Percentiles rank a stretch among this genome's conserved stretches.
Conservation (phyloP, 306 rosid genomes). For the Elaeagnus macrophylla region DNA sequence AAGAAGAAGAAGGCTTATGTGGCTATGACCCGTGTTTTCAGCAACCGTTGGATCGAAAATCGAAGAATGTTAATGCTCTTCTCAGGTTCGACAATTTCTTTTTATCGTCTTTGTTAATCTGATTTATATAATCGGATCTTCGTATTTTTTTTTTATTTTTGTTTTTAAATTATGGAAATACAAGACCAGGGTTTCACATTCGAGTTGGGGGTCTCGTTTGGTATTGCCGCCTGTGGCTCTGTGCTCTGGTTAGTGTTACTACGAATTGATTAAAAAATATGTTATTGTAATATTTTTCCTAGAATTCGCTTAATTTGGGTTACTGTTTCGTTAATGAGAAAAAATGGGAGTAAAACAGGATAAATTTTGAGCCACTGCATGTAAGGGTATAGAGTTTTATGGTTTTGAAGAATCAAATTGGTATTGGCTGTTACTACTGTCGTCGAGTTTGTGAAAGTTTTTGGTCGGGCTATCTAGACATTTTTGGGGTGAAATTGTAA, state of each 20-base stretch:
- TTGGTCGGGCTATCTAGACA: neutral
- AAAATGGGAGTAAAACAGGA: neutral
- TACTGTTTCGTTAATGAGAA: constrained; percentile 2
- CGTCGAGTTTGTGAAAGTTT: neutral
- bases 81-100: constrained; percentile 33
- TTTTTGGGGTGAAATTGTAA: neutral
- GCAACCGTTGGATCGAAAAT: constrained; percentile 42
- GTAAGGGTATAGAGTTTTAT: too few species aligned
- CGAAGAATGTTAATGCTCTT: constrained; percentile 78
- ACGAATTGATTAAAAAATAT: too few species aligned
- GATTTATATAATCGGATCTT: neutral
- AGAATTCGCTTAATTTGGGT: neutral
- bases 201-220: too few species aligned
- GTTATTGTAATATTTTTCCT: neutral
- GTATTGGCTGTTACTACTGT: neutral
- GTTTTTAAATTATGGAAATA: neutral
- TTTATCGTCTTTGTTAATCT: neutral
- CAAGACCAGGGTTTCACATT: too few species aligned
- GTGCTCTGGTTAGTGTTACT: too few species aligned
- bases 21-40: neutral
- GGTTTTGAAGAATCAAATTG: too few species aligned
- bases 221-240: too few species aligned
- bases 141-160: neutral
- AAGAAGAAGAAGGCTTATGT: neutral
- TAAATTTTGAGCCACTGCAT: too few species aligned